Evolutionary conservation across 2,329 filamentous ascomycete genomes (phyloP).

Genomic region (Ophiostoma tasmaniense): DNA sequence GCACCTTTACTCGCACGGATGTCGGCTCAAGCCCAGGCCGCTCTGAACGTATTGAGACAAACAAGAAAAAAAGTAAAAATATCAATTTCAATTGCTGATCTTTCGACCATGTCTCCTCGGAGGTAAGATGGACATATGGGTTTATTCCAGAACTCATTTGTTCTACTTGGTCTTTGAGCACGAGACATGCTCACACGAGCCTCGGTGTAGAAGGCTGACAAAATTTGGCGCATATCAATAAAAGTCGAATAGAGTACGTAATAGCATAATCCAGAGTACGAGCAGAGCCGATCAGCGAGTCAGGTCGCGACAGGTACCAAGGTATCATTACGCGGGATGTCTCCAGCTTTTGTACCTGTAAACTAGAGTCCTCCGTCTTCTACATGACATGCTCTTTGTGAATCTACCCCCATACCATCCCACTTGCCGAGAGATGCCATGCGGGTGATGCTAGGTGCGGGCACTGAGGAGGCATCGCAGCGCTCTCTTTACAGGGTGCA

Average conservation of each 20-base stretch:
- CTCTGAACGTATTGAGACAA: neutral
- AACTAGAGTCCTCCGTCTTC: neutral
- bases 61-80: no score
- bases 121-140: neutral
- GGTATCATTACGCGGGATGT: neutral
- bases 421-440: neutral
- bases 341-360: neutral
- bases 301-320: neutral
- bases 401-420: slow-evolving; percentile 2
- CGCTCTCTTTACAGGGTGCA: neutral
- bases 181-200: neutral
- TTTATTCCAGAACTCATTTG: neutral
- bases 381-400: neutral
- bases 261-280: neutral
- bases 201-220: neutral
- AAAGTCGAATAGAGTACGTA: neutral
- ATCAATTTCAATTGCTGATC: neutral
- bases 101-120: neutral
- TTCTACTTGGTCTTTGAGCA: neutral
- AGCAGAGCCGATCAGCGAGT: neutral
- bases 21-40: neutral
- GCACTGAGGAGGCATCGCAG: neutral
- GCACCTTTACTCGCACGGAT: neutral
- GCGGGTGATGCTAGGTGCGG: neutral
- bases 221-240: neutral